These are phyloP conservation scores for Neoboletus subvelutipes DNA, from an alignment of 768 basidiomycete genomes.

Conservation along the genomic window DNA sequence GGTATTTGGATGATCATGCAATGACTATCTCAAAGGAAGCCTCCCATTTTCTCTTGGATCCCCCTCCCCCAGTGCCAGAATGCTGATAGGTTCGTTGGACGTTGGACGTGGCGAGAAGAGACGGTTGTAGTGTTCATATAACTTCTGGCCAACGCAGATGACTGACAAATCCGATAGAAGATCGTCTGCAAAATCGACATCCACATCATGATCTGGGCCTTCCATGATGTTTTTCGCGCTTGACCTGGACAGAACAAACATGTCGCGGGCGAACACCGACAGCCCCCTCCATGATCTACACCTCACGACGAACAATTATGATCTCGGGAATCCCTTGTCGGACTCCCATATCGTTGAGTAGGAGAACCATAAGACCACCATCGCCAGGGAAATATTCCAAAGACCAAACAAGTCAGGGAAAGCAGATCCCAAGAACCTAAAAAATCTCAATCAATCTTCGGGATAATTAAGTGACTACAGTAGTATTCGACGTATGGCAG, in stretches of 20 bases:
- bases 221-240: too few relatives aligned
- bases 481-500: background rate
- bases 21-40: background rate
- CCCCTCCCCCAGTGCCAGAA: constrained; percentile 58
- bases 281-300: constrained; percentile 60
- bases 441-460: constrained; percentile 54
- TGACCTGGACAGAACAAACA: constrained; percentile 58
- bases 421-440: constrained; percentile 63
- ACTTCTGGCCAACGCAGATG: background rate
- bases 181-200: constrained; percentile 60
- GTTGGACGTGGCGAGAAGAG: constrained; percentile 75
- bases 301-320: constrained; percentile 64
- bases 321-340: constrained; percentile 51
- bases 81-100: constrained; percentile 64
- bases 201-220: constrained; percentile 59
- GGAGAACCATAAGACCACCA: too few relatives aligned
- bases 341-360: too few relatives aligned
- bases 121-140: constrained; percentile 36
- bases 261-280: constrained; percentile 64
- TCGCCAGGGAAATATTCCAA: too few relatives aligned
- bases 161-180: constrained; percentile 29
- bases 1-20: background rate
- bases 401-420: too few relatives aligned
- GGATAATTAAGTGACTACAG: background rate
- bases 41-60: background rate